Conservation (phyloP, 768 basidiomycete genomes). For the Lentinula aciculospora region DNA sequence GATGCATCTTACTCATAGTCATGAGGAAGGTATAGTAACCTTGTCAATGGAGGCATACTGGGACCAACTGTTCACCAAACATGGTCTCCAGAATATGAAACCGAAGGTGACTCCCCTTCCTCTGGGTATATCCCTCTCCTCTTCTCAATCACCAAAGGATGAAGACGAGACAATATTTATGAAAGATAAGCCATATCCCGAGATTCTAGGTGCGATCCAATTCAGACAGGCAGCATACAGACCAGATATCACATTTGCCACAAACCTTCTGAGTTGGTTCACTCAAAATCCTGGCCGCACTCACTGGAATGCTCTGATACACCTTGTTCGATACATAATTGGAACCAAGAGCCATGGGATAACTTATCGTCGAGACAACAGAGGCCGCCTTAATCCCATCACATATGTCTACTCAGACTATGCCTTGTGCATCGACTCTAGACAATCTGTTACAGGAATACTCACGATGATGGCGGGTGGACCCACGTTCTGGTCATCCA, state of each 20-base stretch:
- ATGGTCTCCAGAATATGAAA: conserved; percentile 6
- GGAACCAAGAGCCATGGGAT: not conserved
- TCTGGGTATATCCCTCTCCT: conserved; percentile 3
- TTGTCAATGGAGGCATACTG: conserved; percentile 8
- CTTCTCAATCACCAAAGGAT: not conserved
- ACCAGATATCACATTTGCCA: not conserved
- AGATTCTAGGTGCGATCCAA: conserved; percentile 4
- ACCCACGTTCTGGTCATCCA: too few relatives aligned
- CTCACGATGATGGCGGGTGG: too few relatives aligned
- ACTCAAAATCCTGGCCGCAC: not conserved
- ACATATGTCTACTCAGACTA: too few relatives aligned
- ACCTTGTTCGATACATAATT: not conserved
- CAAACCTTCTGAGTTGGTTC: not conserved
- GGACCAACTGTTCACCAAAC: conserved; percentile 8
- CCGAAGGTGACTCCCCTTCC: conserved; percentile 11
- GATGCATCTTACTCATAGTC: conserved; percentile 7
- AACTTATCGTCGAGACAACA: not conserved
- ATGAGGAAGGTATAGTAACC: not conserved
- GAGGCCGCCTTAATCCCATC: too few relatives aligned
- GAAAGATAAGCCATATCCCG: conserved; percentile 8
- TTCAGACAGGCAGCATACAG: not conserved
- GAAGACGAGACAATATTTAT: conserved; percentile 2
- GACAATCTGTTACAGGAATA: too few relatives aligned
- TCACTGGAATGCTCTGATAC: conserved; percentile 2
- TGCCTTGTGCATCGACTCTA: too few relatives aligned